Evolutionary conservation across 2,329 filamentous ascomycete species (phyloP), one percentile per base, ranked within the genome.

Genomic region (Fusarium anguioides): DNA sequence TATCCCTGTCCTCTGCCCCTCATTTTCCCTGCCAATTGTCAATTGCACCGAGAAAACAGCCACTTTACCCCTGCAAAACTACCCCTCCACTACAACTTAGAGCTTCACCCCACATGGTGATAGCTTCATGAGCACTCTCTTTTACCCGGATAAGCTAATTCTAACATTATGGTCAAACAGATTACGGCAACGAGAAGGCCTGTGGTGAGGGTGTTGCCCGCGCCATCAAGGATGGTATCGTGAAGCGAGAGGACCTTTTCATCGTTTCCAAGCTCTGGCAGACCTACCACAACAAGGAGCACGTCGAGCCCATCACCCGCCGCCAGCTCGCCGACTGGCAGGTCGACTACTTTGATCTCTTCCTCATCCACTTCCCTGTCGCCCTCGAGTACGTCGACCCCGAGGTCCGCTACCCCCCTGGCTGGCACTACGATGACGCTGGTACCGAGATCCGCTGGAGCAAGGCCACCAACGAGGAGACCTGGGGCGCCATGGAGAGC

Each of bases 211-310:
- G 92, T 73, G 85, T 95, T 44, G 87, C 89, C 60, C 90, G 91
- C 71, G 92, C 92, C 74, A 93, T 96, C 80, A 86, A 90, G 75
- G 92, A 96, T 11, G 91, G 92, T 40, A 79, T 95, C 59, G 91
- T 94, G 72, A 93, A 90, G 83, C 90, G 92, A 61, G 88, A 92
- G 80, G 93, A 97, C 23, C 91, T 97, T 77, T 97, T 97, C 87
- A 89, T 97, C 76, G 91, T 94, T 68, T 93, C 91, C 80, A 97
- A 97, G 85, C 90, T 97, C 59, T 97, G 94, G 93, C 94, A 95
- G 83, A 90, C 89, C 70, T 97, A 94, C 87, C 93, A 97, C 84
- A 91, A 95, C 74, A 85, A 84, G 72, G 89, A 95, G 71, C 86
- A 86, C 72, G 92, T 95, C 65, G 88, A 90, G 80, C 89, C 89